Conservation (phyloP, 73 alveolate genomes). For the Paramecium tetraurelia region DNA sequence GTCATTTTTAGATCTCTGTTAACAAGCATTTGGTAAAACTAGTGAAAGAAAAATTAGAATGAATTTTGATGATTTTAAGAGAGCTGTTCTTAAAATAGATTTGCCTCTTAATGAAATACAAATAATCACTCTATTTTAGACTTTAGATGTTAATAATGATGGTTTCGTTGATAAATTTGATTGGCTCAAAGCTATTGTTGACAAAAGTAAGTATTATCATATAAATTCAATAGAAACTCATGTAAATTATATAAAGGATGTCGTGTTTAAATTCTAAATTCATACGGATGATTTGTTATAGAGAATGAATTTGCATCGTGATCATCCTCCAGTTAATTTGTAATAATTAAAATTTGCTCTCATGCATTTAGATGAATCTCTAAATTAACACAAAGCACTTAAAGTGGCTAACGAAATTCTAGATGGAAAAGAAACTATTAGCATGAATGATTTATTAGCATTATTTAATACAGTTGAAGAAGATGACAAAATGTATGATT, state of each 20-base stretch:
- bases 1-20: constrained; percentile 56
- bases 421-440: constrained; percentile 46
- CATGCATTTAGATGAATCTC: constrained; percentile 53
- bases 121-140: constrained; percentile 43
- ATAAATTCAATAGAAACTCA: constrained; percentile 43
- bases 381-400: constrained; percentile 31
- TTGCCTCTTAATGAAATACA: constrained; percentile 50
- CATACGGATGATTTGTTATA: constrained; percentile 59
- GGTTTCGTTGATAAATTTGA: constrained; percentile 64
- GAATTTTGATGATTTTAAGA: constrained; percentile 44
- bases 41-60: constrained; percentile 55
- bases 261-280: constrained; percentile 48
- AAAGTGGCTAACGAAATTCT: constrained; percentile 45
- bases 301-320: constrained; percentile 55
- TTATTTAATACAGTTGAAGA: constrained; percentile 59
- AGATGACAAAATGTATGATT: constrained; percentile 48
- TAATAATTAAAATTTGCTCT: constrained; percentile 55
- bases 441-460: constrained; percentile 54
- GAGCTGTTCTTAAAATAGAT: constrained; percentile 46
- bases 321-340: constrained; percentile 43
- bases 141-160: constrained; percentile 67
- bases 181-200: constrained; percentile 53
- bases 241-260: constrained; percentile 56
- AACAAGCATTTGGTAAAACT: constrained; percentile 59
- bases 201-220: constrained; percentile 6